Base-by-base conservation (phyloP, 2,329 filamentous ascomycete species). In the Ceratocystis cubensis region DNA sequence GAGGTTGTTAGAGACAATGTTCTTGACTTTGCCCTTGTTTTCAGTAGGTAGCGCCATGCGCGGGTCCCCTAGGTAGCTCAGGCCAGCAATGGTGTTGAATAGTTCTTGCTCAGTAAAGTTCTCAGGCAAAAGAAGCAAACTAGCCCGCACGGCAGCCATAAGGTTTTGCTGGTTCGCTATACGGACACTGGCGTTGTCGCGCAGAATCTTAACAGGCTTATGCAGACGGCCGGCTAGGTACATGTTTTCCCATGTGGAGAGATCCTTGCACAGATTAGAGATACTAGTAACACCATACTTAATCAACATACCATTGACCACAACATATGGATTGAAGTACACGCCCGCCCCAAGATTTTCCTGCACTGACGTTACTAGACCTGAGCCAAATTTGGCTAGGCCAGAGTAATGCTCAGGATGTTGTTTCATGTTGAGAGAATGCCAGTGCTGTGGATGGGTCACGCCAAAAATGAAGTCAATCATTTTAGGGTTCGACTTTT, bases 381-480 rank as follows among this genome's bases (percentile, higher is more conserved):
- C 92, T 1, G 92, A 97, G 1, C 93, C 93, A 22, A 96, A 77
- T 15, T 85, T 87, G 1, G 89, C 89, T 22, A 99, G 79, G 10
- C 83, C 86, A 1, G 93, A 97, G 77, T 99, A 99, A 76, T 99
- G 94, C 72, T 95, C 83, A 6, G 89, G 88, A 73, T 99, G 88
- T 74, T 96, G 88, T 70, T 83, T 81, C 71, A 99, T 80, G 73
- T 99, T 99, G 69, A 99, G 81, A 44, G 88, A 92, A 77, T 99
- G 94, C 90, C 93, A 99, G 77, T 99, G 94, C 74, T 99, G 89
- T 1, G 89, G 91, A 75, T 96, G 90, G 0, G 89, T 90, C 10
- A 97, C 93, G 30, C 93, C 94, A 74, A 99, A 94, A 71, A 99
- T 95, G 74, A 99, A 96, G 76, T 99, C 94, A 70, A 99, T 96